A percentile compares a stretch with the other conserved stretches of the same genome.
Conservation (phyloP, 768 basidiomycete species). For the Amyloporia xantha region DNA sequence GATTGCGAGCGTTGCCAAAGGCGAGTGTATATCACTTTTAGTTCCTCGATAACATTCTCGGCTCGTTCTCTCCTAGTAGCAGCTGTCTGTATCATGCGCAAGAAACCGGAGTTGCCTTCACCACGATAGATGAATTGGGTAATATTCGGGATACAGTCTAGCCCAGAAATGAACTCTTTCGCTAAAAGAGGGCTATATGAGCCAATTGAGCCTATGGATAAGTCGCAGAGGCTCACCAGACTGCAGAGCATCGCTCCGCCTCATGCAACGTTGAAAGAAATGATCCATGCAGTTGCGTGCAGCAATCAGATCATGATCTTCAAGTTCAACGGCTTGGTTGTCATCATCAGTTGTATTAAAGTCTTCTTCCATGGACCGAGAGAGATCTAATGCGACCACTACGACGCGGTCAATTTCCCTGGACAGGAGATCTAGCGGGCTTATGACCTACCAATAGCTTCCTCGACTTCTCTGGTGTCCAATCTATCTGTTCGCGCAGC, state of each 20-base stretch:
- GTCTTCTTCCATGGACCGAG: background rate
- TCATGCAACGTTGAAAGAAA: background rate
- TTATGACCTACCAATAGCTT: background rate
- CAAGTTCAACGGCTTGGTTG: too few relatives aligned
- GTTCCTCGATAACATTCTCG: background rate
- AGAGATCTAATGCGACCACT: constrained; percentile 2
- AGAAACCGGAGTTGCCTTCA: too few relatives aligned
- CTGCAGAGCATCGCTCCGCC: background rate
- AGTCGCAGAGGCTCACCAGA: background rate
- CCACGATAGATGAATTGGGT: background rate
- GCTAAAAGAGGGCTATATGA: background rate
- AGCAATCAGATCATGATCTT: background rate
- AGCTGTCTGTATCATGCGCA: too few relatives aligned
- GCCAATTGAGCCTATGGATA: too few relatives aligned
- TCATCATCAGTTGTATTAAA: background rate
- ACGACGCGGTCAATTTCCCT: background rate
- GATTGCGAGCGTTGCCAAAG: too few relatives aligned
- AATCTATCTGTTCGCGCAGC: background rate
- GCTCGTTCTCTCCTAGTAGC: too few relatives aligned
- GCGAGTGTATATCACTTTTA: background rate
- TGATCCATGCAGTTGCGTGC: background rate
- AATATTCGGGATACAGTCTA: background rate
- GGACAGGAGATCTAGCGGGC: too few relatives aligned
- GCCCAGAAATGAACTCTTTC: background rate
- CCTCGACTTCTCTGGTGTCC: background rate